Base-by-base conservation (phyloP, 1,284 basidiomycete species). In the Tremellales sp. region DNA sequence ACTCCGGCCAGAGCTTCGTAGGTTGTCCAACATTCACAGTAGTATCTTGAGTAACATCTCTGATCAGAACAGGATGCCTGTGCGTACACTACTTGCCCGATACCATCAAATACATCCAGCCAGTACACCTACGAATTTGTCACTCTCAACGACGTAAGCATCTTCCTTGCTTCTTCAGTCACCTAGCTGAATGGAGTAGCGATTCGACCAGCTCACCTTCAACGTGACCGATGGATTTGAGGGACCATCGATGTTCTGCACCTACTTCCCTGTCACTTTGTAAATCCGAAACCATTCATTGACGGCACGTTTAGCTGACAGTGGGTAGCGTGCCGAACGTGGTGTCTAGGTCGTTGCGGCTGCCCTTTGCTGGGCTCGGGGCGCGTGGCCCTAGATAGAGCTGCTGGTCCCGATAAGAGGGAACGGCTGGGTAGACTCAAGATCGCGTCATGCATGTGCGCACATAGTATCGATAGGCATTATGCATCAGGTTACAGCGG, bases 1-100 rank as follows among this genome's bases (percentile, higher is more conserved):
- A 63, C 41, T 52, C 61, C 2, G 61, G 61, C 12, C 61, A 63
- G 41, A 53, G 54, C 26, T 63, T 63, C 43, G 61, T 63, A 39
- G 47, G 61, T 56, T 23, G 4, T 31, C 22, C n/a, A n/a, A n/a
- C n/a, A n/a, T 31, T 15, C 33, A 36, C 33, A 5, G 33, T 15
- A 7, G 33, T 15, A 36, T 4, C 5, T 15, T n/a, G 4, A 17
- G 19, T 36, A 36, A 15, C 23, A 3, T 25, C 27, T 15, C 23
- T 7, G 40, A 39, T 19, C 10, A 24, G 12, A 27, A 23, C 17
- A 61, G 56, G 56, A 58, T 48, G 63, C 46, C 19, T 65, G 63
- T 43, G 22, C 35, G 40, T 65, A 65, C 46, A 63, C 61, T 22
- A 22, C 57, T 36, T 65, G 63, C 49, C 63, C 63, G 5, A 44